Conservation (phyloP, 345 rosid genomes). For the Salix suchowensis region DNA sequence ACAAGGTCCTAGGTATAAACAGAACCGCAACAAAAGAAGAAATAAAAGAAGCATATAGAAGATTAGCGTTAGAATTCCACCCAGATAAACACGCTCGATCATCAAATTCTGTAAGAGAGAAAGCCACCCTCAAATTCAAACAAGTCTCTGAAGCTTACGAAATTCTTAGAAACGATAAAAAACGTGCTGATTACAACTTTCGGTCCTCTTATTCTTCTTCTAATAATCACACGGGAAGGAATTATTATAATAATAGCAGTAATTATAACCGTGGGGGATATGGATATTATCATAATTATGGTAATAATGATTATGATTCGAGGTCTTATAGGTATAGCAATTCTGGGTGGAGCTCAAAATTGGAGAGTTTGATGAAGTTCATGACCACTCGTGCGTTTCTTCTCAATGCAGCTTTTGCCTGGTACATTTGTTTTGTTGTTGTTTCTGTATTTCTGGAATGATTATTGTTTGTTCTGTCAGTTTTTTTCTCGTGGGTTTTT, state of each 20-base stretch:
- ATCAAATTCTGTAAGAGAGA: constrained; percentile 40
- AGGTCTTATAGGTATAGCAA: constrained; percentile 7
- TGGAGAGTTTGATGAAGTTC: constrained; percentile 41
- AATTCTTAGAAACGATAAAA: constrained; percentile 53
- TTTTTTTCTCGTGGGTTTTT: neutral
- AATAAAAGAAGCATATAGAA: constrained; percentile 73
- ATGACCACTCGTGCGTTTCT: constrained; percentile 69
- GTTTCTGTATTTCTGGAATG: neutral
- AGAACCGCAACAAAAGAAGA: constrained; percentile 67
- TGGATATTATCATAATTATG: neutral
- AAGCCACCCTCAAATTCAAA: constrained; percentile 65
- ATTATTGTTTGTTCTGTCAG: neutral
- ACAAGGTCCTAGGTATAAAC: constrained; percentile 57
- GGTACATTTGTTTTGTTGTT: constrained; percentile 30
- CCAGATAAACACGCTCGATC: constrained; percentile 85
- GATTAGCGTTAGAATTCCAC: constrained; percentile 64
- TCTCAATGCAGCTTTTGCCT: constrained; percentile 56
- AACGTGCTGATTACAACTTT: constrained; percentile 62
- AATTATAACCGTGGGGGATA: neutral
- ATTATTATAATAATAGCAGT: neutral
- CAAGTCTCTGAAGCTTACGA: constrained; percentile 84
- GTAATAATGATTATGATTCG: constrained; percentile 4
- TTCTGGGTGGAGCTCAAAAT: constrained; percentile 21
- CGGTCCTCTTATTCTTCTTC: constrained; percentile 21
- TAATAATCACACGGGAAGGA: no score